These are phyloP conservation scores for Byssothecium circinans DNA, from an alignment of 2,329 filamentous ascomycete species.

Conservation along the genomic window DNA sequence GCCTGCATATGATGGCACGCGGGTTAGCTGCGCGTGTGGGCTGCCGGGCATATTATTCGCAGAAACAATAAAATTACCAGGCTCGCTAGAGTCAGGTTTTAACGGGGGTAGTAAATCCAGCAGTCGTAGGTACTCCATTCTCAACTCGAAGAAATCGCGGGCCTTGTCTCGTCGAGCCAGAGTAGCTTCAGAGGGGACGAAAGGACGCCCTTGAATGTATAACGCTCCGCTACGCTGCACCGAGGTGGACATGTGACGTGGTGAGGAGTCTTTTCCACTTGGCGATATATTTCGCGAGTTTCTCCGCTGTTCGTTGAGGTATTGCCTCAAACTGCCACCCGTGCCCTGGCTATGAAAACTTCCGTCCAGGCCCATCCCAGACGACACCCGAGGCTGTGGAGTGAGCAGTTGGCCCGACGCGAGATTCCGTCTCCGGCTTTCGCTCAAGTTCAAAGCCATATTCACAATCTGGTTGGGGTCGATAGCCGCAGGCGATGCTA, in stretches of 20 bases:
- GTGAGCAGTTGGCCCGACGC: conserved; percentile 59
- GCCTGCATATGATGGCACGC: conserved; percentile 42
- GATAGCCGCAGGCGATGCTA: conserved; percentile 54
- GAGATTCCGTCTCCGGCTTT: conserved; percentile 69
- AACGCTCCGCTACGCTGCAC: conserved; percentile 28
- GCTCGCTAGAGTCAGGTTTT: conserved; percentile 50
- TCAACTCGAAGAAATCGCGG: conserved; percentile 81
- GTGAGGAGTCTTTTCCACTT: conserved; percentile 45
- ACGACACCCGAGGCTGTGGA: conserved; percentile 49
- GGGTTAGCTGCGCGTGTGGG: conserved; percentile 42
- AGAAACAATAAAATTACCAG: conserved; percentile 45
- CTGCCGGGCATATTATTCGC: conserved; percentile 47
- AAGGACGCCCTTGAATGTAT: conserved; percentile 45
- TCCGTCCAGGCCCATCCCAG: conserved; percentile 45
- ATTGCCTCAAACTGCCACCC: conserved; percentile 65
- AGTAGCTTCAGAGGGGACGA: conserved; percentile 77
- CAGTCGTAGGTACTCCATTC: conserved; percentile 78
- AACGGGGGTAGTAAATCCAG: conserved; percentile 79
- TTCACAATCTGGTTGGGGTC: conserved; percentile 90
- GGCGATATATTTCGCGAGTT: conserved; percentile 65
- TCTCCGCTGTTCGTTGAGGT: conserved; percentile 71
- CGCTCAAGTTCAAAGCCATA: conserved; percentile 85
- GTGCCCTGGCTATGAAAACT: conserved; percentile 47
- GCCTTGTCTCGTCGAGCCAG: conserved; percentile 81
- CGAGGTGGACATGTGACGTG: conserved; percentile 32